phyloP scores from a whole-genome alignment of 768 basidiomycete genomes.

The Hygrocybe coccinea region DNA sequence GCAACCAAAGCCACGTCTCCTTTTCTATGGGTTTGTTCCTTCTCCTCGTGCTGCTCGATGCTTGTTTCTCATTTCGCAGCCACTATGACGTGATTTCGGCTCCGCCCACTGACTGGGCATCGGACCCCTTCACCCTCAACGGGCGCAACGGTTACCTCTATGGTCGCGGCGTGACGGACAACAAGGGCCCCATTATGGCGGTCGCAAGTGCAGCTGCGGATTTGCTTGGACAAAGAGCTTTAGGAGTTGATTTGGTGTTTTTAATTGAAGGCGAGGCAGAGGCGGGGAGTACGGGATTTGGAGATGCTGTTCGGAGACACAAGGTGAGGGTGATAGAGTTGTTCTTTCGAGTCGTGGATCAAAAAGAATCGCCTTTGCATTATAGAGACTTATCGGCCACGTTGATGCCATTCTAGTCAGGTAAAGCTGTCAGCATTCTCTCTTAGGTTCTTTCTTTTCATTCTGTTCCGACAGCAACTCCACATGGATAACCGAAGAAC shows the following conservation, averaged over 20 bases:
- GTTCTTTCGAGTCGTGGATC: not conserved
- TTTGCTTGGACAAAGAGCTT: constrained; percentile 61
- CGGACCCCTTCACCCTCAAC: constrained; percentile 76
- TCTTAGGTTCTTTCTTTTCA: not conserved
- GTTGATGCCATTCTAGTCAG: constrained; percentile 89
- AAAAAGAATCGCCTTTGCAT: not conserved
- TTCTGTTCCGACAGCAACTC: constrained; percentile 62
- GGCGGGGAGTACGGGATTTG: constrained; percentile 84
- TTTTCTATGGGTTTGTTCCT: constrained; percentile 81
- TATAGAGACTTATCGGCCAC: constrained; percentile 72
- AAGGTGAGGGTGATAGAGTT: constrained; percentile 45
- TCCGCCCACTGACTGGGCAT: constrained; percentile 66
- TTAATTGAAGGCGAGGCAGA: constrained; percentile 97
- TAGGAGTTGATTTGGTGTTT: constrained; percentile 85
- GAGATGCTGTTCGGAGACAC: constrained; percentile 64
- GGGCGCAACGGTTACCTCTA: constrained; percentile 88
- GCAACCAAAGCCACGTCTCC: constrained; percentile 60
- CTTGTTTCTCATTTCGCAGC: constrained; percentile 31
- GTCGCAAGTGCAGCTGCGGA: constrained; percentile 86
- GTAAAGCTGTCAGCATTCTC: constrained; percentile 31
- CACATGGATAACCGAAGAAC: constrained; percentile 91
- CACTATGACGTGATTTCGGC: constrained; percentile 98
- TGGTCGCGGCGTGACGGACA: constrained; percentile 87
- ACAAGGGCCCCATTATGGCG: constrained; percentile 94
- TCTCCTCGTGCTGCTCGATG: not conserved